A percentile compares a stretch with the other conserved stretches of the same genome.
These are phyloP conservation scores for Zygoascus ofunaensis DNA, from an alignment of 805 yeast species.

Conservation along the genomic window DNA sequence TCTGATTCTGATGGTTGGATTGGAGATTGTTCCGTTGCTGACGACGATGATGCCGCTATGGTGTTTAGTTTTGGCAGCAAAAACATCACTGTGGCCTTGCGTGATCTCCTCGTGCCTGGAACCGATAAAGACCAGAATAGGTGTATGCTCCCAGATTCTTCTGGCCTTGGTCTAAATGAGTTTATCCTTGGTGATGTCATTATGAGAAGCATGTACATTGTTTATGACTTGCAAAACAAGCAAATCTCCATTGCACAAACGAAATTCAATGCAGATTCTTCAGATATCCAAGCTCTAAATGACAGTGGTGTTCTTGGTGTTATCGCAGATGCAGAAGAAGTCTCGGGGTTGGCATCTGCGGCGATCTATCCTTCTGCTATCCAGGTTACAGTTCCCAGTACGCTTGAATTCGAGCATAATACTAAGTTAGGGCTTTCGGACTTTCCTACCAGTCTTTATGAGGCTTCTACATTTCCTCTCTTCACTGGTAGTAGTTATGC, in stretches of 20 bases:
- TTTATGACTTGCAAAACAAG: conserved; percentile 53
- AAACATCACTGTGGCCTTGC: conserved; percentile 19
- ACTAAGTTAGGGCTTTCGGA: background rate
- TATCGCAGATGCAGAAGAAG: conserved; percentile 13
- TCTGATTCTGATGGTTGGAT: conserved; percentile 18
- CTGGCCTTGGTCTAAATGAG: conserved; percentile 20
- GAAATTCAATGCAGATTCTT: conserved; percentile 20
- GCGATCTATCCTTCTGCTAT: conserved; percentile 12
- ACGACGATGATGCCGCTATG: conserved; percentile 13
- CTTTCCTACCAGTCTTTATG: background rate
- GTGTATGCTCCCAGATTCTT: conserved; percentile 32
- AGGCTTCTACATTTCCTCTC: background rate
- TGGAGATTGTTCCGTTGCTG: conserved; percentile 14
- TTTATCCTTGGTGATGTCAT: conserved; percentile 43
- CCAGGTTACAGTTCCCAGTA: conserved; percentile 15
- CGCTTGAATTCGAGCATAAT: background rate
- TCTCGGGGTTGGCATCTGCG: background rate
- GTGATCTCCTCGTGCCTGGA: conserved; percentile 18
- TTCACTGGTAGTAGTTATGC: background rate
- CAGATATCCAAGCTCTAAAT: conserved; percentile 17
- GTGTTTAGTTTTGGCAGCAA: conserved; percentile 20
- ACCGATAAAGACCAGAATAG: conserved; percentile 5
- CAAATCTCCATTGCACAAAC: conserved; percentile 50
- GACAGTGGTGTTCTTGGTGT: conserved; percentile 15
- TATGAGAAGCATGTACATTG: conserved; percentile 52